These are phyloP conservation scores for Alliaria petiolata DNA, from an alignment of 345 rosid genomes.

Conservation along the genomic window DNA sequence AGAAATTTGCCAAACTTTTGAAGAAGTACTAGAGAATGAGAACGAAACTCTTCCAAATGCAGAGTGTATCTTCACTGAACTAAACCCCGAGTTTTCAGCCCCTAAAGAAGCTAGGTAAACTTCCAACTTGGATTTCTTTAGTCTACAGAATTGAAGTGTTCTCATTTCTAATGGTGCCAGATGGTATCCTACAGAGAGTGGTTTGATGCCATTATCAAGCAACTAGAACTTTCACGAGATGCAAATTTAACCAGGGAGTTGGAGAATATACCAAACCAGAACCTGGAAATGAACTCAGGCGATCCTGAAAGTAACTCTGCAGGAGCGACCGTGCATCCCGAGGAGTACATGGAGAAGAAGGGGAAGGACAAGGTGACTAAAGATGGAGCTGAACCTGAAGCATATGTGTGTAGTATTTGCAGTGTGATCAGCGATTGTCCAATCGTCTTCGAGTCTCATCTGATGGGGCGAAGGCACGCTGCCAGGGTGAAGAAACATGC, in stretches of 20 bases:
- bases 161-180: neutral
- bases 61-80: constrained; percentile 29
- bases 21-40: constrained; percentile 19
- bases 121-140: neutral
- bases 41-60: too few relatives aligned
- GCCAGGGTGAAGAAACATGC: neutral
- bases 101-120: constrained; percentile 42
- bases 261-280: neutral
- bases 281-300: neutral
- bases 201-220: constrained; percentile 33
- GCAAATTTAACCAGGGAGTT: constrained; percentile 33
- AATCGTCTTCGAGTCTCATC: neutral
- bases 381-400: neutral
- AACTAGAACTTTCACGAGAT: constrained; percentile 35
- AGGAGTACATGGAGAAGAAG: neutral
- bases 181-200: constrained; percentile 31
- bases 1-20: neutral
- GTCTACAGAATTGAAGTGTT: neutral
- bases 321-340: neutral
- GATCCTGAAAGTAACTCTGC: neutral
- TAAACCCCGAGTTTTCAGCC: constrained; percentile 21
- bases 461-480: neutral
- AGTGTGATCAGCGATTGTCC: neutral
- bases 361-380: neutral
- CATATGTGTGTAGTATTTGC: constrained; percentile 6